Percentiles rank a stretch among this genome's conserved stretches.
Evolutionary conservation across 768 basidiomycete genomes (phyloP).

Genomic region (Naganishia vishniacii): DNA sequence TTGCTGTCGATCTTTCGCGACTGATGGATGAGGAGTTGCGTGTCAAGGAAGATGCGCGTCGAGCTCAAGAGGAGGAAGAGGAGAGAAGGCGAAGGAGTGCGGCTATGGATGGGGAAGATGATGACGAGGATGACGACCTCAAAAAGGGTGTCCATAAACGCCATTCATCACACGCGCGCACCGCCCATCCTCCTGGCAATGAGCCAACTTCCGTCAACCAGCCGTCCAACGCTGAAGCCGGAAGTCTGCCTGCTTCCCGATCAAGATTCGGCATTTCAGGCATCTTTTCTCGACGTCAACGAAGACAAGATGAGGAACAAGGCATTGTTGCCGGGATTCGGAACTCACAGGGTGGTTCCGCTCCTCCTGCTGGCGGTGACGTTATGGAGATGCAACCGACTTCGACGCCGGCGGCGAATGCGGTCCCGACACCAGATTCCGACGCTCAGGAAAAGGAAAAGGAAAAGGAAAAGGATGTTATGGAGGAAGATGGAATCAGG

Average conservation of each 20-base stretch:
- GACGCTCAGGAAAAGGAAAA: constrained; percentile 50
- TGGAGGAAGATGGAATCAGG: constrained; percentile 60
- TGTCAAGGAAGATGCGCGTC: constrained; percentile 6
- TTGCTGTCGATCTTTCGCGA: constrained; percentile 64
- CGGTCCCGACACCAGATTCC: background rate
- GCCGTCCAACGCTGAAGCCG: background rate
- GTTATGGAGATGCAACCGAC: constrained; percentile 26
- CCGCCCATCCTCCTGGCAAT: background rate
- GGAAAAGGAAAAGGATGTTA: constrained; percentile 50
- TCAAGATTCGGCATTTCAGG: constrained; percentile 9
- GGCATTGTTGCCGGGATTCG: constrained; percentile 25
- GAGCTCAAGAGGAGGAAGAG: constrained; percentile 21
- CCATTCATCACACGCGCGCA: constrained; percentile 55
- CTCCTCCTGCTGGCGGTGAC: constrained; percentile 8
- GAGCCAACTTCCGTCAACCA: background rate
- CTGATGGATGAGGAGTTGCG: constrained; percentile 20
- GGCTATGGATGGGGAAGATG: constrained; percentile 23
- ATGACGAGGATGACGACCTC: constrained; percentile 47
- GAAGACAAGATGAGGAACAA: constrained; percentile 16
- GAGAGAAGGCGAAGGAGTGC: constrained; percentile 1
- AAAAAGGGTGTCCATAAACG: constrained; percentile 50
- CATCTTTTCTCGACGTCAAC: constrained; percentile 4
- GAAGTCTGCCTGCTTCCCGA: background rate
- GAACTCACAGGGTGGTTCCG: constrained; percentile 17
- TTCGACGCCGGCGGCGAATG: background rate